Evolutionary conservation across 2,329 filamentous ascomycete genomes (phyloP).

Genomic region (Alternaria metachromatica): DNA sequence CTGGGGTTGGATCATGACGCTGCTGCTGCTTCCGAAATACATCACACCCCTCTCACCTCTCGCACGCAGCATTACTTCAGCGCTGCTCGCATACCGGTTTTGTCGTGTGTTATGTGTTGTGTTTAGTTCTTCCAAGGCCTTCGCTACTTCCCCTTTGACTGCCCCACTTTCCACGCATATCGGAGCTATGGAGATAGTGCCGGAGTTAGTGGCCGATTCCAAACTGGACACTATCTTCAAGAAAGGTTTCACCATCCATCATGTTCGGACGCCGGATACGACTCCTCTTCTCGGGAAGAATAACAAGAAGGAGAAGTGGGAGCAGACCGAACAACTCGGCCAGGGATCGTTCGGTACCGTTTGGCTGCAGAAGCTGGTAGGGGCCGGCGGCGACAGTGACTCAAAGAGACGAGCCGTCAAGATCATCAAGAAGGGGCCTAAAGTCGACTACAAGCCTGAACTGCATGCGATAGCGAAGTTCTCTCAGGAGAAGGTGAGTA

Average conservation of each 20-base stretch:
- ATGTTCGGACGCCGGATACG: too few relatives aligned
- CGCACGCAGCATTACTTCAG: too few relatives aligned
- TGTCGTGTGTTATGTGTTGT: neutral
- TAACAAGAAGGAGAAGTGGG: too few relatives aligned
- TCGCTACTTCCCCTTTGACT: neutral
- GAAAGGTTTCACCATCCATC: neutral
- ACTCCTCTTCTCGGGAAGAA: too few relatives aligned
- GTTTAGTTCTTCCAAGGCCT: neutral
- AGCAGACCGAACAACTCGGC: too few relatives aligned
- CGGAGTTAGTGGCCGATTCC: neutral
- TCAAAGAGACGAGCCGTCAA: too few relatives aligned
- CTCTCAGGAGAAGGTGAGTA: fast-evolving
- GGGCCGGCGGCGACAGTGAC: too few relatives aligned
- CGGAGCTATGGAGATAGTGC: neutral
- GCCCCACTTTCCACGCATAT: fast-evolving
- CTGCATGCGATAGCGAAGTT: neutral
- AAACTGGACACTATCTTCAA: neutral
- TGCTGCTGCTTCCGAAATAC: neutral
- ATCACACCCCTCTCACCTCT: neutral
- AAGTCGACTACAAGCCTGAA: too few relatives aligned
- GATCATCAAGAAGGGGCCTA: too few relatives aligned
- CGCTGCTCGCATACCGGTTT: too few relatives aligned
- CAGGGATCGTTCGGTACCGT: too few relatives aligned
- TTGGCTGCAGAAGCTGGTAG: too few relatives aligned
- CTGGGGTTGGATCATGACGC: neutral